A percentile compares a stretch with the other conserved stretches of the same genome.
Evolutionary conservation across 176 grass and related monocot genomes (phyloP).

Genomic region (Rhynchospora tenuis): DNA sequence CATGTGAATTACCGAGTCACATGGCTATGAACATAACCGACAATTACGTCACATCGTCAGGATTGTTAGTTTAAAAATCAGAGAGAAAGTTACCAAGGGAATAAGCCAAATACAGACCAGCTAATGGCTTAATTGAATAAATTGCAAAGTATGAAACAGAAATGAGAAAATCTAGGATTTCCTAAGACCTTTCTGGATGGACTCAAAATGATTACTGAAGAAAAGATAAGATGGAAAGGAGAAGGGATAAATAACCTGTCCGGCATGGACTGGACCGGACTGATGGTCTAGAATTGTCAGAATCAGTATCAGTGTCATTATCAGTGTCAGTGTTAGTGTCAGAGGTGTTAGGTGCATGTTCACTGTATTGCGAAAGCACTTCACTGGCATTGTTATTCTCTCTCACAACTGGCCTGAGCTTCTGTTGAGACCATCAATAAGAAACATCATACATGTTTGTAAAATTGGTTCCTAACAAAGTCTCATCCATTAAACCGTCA

Average conservation of each 20-base stretch:
- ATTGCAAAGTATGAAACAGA: neutral
- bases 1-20: neutral
- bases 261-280: neutral
- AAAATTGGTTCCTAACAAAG: neutral
- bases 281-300: neutral
- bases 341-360: neutral
- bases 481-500: neutral
- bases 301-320: neutral
- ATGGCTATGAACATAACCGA: neutral
- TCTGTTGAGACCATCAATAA: neutral
- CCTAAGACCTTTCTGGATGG: neutral
- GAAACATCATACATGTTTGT: neutral
- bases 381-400: neutral
- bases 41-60: neutral
- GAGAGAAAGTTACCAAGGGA: too few species aligned
- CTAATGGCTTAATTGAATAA: neutral
- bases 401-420: neutral
- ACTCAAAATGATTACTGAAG: neutral
- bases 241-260: neutral
- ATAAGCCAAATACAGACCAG: neutral
- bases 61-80: neutral
- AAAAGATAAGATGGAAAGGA: neutral
- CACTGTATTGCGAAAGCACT: neutral
- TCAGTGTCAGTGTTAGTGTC: neutral
- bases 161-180: neutral